phyloP scores from a whole-genome alignment of 108 stramenopile species.

The Pseudonitzschia delicatissima region DNA sequence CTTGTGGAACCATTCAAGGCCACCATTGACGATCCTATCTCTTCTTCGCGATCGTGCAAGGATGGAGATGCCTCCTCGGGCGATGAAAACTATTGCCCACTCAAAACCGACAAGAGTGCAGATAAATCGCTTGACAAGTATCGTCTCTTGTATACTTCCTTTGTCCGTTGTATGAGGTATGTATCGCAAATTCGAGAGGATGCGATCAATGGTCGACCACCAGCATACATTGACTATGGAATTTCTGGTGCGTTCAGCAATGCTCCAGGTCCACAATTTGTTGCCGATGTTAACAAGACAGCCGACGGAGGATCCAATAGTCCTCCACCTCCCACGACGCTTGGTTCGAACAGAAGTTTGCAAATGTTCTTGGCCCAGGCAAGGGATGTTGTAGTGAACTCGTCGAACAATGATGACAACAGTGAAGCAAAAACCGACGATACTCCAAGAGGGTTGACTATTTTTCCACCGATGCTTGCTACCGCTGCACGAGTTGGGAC shows the following conservation, averaged over 20 bases:
- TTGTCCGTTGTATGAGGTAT: conserved; percentile 81
- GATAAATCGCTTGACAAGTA: conserved; percentile 45
- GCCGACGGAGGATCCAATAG: not conserved
- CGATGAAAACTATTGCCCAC: conserved; percentile 1
- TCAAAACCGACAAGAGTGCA: conserved; percentile 7
- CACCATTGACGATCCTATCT: conserved; percentile 39
- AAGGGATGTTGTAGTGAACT: conserved; percentile 2
- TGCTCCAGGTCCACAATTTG: not conserved
- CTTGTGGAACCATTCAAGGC: conserved; percentile 78
- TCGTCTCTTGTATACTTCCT: conserved; percentile 74
- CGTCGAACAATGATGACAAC: not conserved
- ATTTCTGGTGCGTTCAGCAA: not conserved
- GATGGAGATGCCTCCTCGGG: not conserved
- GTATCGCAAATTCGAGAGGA: conserved; percentile 40
- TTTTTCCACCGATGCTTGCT: not conserved
- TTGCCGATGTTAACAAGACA: not conserved
- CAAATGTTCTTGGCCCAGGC: conserved; percentile 24
- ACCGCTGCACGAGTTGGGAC: conserved; percentile 4
- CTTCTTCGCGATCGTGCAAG: not conserved
- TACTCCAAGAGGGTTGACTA: not conserved
- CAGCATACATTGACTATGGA: conserved; percentile 31
- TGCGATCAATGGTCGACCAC: conserved; percentile 21
- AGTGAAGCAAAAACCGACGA: conserved; percentile 3
- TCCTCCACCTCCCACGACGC: conserved; percentile 5
- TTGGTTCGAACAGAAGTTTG: conserved; percentile 16